A percentile compares a stretch with the other conserved stretches of the same genome.
phyloP scores from a whole-genome alignment of 805 yeast genomes.

The Kuraishia molischiana region DNA sequence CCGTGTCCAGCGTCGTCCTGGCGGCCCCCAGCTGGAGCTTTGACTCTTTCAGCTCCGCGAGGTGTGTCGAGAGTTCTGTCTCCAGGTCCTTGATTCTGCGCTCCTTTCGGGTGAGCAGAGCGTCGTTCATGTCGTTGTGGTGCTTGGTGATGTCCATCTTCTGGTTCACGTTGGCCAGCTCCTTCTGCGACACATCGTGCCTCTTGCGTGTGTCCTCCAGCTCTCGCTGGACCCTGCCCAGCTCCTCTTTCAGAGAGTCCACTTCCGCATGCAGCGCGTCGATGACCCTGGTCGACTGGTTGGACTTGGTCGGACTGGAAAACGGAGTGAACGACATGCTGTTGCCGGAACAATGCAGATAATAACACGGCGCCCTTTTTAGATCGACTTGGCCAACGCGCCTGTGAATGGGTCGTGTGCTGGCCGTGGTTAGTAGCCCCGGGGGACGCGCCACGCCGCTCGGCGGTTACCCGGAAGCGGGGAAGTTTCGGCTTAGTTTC shows the following conservation, averaged over 20 bases:
- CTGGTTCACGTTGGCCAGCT: slow-evolving; percentile 47
- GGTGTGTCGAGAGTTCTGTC: slow-evolving; percentile 37
- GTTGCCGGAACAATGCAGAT: no score
- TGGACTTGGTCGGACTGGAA: not conserved
- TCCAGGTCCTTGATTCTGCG: slow-evolving; percentile 62
- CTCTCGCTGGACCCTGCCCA: slow-evolving; percentile 15
- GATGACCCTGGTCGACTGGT: slow-evolving; percentile 20
- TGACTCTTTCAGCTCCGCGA: slow-evolving; percentile 35
- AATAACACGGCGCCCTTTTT: no score
- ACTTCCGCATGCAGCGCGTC: slow-evolving; percentile 19
- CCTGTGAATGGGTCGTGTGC: no score
- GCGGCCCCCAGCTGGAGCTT: slow-evolving; percentile 39
- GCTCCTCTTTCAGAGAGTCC: slow-evolving; percentile 14
- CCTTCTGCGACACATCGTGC: slow-evolving; percentile 32
- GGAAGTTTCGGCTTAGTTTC: no score
- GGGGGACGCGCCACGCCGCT: no score
- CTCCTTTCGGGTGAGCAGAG: slow-evolving; percentile 61
- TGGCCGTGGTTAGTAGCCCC: no score
- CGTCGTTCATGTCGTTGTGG: slow-evolving; percentile 66
- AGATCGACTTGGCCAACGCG: no score
- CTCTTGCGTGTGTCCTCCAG: slow-evolving; percentile 44
- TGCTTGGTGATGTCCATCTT: slow-evolving; percentile 64
- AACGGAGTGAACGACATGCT: not conserved
- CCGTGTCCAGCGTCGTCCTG: slow-evolving; percentile 35
- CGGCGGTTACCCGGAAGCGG: no score